Evolutionary conservation across 1,284 basidiomycete species (phyloP).

Genomic region (Leccinum fallax): DNA sequence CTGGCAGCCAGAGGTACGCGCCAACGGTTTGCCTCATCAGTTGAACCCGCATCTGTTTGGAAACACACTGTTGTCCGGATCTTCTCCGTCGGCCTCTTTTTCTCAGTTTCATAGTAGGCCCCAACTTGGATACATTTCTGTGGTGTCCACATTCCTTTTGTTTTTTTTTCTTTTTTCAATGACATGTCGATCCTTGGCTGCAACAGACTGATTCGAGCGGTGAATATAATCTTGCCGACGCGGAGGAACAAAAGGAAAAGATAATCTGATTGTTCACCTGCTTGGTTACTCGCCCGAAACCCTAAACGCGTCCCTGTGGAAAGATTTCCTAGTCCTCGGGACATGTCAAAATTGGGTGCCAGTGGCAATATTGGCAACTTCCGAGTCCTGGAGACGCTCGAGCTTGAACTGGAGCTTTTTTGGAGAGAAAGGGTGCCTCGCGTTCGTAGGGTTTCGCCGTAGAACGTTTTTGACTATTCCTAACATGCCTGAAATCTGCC

Average conservation of each 20-base stretch:
- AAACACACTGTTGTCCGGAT: not conserved
- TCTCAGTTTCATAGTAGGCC: not conserved
- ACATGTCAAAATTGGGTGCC: not conserved
- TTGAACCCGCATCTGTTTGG: not conserved
- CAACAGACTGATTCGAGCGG: not conserved
- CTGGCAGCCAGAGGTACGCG: not conserved
- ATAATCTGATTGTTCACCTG: not conserved
- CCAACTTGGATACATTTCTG: not conserved
- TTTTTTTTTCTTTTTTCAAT: not conserved
- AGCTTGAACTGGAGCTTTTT: not conserved
- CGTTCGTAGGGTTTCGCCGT: not conserved
- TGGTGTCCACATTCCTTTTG: not conserved
- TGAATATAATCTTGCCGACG: not conserved
- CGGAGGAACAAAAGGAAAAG: not conserved
- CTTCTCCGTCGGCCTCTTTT: not conserved
- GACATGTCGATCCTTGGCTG: not conserved
- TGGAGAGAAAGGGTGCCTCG: not conserved
- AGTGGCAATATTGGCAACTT: not conserved
- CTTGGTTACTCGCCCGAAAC: not conserved
- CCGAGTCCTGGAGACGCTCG: not conserved
- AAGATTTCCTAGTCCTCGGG: not conserved
- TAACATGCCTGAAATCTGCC: too few relatives aligned
- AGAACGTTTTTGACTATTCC: not conserved
- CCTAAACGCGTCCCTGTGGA: not conserved
- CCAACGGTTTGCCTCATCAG: not conserved